Evolutionary conservation across 805 yeast genomes (phyloP).

Genomic region (Suhomyces pyralidae): DNA sequence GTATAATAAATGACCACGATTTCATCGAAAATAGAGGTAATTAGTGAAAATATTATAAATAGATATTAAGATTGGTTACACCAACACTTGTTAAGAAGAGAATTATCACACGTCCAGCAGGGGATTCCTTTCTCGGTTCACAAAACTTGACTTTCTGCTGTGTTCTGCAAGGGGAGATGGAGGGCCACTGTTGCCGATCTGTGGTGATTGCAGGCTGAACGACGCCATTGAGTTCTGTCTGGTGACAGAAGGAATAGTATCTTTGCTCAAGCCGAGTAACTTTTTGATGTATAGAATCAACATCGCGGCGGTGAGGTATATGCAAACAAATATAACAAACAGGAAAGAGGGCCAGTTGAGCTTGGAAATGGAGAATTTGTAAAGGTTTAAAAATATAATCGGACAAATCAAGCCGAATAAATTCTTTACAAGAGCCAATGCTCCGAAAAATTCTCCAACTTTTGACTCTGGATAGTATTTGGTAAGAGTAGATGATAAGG

Average conservation of each 20-base stretch:
- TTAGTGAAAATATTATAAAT: background rate
- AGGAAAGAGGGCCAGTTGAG: background rate
- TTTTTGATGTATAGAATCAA: background rate
- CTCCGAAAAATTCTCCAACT: constrained; percentile 73
- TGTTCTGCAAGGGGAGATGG: background rate
- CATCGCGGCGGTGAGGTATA: background rate
- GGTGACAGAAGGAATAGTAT: background rate
- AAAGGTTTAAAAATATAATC: constrained; percentile 44
- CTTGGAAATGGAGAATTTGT: constrained; percentile 17
- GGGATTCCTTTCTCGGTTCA: background rate
- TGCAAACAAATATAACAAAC: background rate
- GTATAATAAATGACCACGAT: background rate
- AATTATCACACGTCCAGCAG: background rate
- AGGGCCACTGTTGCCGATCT: background rate
- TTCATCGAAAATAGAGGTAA: background rate
- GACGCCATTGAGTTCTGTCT: background rate
- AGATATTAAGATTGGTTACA: background rate
- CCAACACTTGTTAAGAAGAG: background rate
- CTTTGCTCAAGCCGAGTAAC: background rate
- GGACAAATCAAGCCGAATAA: constrained; percentile 49
- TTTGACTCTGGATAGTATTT: constrained; percentile 57
- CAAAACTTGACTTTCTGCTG: background rate
- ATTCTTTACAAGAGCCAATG: constrained; percentile 57
- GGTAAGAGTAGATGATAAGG: constrained; percentile 54
- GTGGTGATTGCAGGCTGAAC: background rate